Percentiles rank a stretch among this genome's conserved stretches.
Evolutionary conservation across 164 flowering plant genomes (phyloP).

Genomic region (Aristolochia californica): DNA sequence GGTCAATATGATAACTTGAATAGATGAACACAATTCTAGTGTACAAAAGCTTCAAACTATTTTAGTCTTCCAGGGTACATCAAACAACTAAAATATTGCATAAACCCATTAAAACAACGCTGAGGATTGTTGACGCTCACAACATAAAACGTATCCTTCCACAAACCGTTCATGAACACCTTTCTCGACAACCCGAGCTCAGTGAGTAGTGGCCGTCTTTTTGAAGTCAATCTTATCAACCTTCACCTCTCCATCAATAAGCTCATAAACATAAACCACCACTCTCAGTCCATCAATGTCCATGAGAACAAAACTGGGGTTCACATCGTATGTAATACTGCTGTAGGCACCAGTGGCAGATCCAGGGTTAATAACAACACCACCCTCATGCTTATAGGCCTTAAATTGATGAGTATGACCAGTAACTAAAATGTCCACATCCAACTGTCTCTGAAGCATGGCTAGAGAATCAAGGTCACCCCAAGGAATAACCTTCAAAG

Average conservation of each 20-base stretch:
- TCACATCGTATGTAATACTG: slow-evolving; percentile 16
- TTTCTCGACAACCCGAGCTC: no score
- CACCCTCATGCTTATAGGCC: slow-evolving; percentile 27
- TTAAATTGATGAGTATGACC: slow-evolving; percentile 85
- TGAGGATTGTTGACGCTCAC: no score
- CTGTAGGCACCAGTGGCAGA: slow-evolving; percentile 27
- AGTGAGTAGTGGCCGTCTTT: slow-evolving; percentile 15
- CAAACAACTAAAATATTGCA: no score
- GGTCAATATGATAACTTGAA: no score
- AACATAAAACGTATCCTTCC: no score
- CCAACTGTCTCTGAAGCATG: slow-evolving; percentile 94
- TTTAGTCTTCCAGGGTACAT: no score
- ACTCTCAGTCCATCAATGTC: slow-evolving; percentile 14
- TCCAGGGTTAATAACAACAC: slow-evolving; percentile 25
- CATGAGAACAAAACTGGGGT: slow-evolving; percentile 15
- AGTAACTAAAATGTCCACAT: slow-evolving; percentile 89
- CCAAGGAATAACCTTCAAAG: slow-evolving; percentile 76
- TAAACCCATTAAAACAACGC: no score
- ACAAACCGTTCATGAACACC: no score
- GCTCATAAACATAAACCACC: slow-evolving; percentile 14
- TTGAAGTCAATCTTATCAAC: slow-evolving; percentile 27
- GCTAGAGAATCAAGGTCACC: slow-evolving; percentile 94
- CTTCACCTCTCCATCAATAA: slow-evolving; percentile 20
- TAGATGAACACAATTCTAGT: no score
- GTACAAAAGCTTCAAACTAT: no score